Base-by-base conservation (phyloP, 805 yeast species). In the Zygosaccharomyces pseudorouxii region DNA sequence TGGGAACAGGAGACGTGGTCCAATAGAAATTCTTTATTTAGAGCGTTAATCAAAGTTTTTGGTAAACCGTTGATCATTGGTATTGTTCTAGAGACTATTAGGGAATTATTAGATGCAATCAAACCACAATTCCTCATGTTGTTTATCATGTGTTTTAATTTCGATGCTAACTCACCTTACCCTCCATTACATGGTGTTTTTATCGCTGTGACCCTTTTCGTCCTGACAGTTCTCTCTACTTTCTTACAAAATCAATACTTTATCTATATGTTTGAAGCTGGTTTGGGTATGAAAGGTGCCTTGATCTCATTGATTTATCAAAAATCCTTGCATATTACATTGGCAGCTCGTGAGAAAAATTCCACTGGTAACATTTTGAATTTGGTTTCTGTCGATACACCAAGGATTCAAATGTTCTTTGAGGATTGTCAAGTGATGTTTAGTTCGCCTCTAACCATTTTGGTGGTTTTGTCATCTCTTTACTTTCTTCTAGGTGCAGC, bases 341-440 rank as follows among this genome's bases (percentile, higher is more conserved):
- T 80, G 6, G 82, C 80, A 42, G 79, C 89, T 6, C 76, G 83
- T 51, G 73, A 74, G 28, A 72, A 75, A 14, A 71, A 77, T 54
- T 69, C 88, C 1, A 77, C 90, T 2, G 95, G 96, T 55, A 95
- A 87, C 55, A 85, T 89, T 45, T 76, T 88, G 55, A 88, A 86
- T 58, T 73, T 84, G 59, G 77, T 86, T 73, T 79, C 93, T 16
- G 90, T 86, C 28, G 97, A 89, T 69, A 81, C 86, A 10, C 69
- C 71, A 42, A 73, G 85, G 52, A 69, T 88, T 25, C 86, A 82
- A 59, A 81, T 78, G 33, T 67, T 85, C 46, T 65, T 79, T n/a
- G 71, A 72, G 41, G 74, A 77, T 51, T 66, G 82, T 22, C 82
- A 79, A 54, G 71, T 75, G 4, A 57, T 82, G 48, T 67, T 83